phyloP scores from a whole-genome alignment of 148 eudicot genomes.

The Talinum fruticosum region DNA sequence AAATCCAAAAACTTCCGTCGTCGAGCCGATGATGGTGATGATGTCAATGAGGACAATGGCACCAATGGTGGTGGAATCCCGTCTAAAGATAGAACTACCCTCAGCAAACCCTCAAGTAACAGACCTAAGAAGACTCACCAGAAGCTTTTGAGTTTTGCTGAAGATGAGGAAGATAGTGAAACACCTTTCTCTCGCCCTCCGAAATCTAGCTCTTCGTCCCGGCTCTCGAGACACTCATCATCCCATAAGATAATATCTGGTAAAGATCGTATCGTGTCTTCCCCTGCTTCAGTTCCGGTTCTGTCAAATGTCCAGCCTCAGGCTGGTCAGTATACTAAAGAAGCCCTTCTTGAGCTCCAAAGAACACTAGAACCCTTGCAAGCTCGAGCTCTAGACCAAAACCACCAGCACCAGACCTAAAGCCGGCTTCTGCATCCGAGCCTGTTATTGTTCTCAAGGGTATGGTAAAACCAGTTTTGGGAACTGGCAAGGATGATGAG shows the following conservation, averaged over 20 bases:
- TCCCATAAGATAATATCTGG: slow-evolving; percentile 53
- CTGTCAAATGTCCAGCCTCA: slow-evolving; percentile 73
- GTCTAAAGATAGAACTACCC: slow-evolving; percentile 14
- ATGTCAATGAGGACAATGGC: slow-evolving; percentile 38
- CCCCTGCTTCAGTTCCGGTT: slow-evolving; percentile 29
- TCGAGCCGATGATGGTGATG: slow-evolving; percentile 56
- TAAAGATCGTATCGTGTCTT: slow-evolving; percentile 45
- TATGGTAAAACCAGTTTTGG: slow-evolving; percentile 45
- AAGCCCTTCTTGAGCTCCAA: slow-evolving; percentile 78
- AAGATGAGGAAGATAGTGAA: slow-evolving; percentile 69
- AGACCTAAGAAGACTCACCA: slow-evolving; percentile 50
- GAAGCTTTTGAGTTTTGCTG: slow-evolving; percentile 76
- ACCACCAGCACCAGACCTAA: slow-evolving; percentile 28
- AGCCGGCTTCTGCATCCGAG: slow-evolving; percentile 34
- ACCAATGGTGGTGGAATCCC: slow-evolving; percentile 23
- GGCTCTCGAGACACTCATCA: slow-evolving; percentile 38
- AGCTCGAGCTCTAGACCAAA: slow-evolving; percentile 30
- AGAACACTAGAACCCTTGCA: slow-evolving; percentile 68
- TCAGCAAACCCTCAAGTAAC: slow-evolving; percentile 28
- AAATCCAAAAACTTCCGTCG: slow-evolving; percentile 77
- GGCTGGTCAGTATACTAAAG: slow-evolving; percentile 79
- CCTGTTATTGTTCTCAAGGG: slow-evolving; percentile 78
- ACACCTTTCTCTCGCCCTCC: slow-evolving; percentile 43
- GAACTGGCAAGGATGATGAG: slow-evolving; percentile 15
- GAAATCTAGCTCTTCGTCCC: slow-evolving; percentile 36